Conservation (phyloP, 257 asterid genomes). For the Solanum chilense region DNA sequence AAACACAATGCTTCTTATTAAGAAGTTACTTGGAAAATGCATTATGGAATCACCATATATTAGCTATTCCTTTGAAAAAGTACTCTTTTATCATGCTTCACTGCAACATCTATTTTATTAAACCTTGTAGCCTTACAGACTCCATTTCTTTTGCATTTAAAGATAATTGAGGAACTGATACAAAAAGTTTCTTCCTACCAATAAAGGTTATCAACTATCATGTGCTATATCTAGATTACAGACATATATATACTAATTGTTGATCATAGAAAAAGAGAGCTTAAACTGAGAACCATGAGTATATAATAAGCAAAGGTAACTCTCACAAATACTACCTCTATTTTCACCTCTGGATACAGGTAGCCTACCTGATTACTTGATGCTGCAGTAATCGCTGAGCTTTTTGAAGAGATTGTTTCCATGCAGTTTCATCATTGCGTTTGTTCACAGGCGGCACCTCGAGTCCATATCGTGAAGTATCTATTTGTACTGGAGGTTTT, state of each 20-base stretch:
- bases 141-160: neutral
- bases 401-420: constrained; percentile 79
- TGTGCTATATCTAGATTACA: neutral
- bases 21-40: neutral
- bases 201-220: neutral
- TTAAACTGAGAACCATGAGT: neutral
- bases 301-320: neutral
- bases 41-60: neutral
- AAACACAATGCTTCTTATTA: neutral
- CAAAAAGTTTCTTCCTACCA: neutral
- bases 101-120: neutral
- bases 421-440: constrained; percentile 84
- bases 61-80: neutral
- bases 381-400: constrained; percentile 92
- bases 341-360: neutral
- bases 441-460: constrained; percentile 71
- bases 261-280: neutral
- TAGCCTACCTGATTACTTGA: constrained; percentile 73
- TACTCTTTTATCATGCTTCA: neutral
- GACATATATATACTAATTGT: neutral
- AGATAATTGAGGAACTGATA: neutral
- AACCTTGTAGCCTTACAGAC: neutral
- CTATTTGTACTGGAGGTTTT: constrained; percentile 83
- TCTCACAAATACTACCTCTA: neutral
- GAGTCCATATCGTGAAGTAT: constrained; percentile 81